Base-by-base conservation (phyloP, 169 alveolate species). In the Condylostoma magnum region DNA sequence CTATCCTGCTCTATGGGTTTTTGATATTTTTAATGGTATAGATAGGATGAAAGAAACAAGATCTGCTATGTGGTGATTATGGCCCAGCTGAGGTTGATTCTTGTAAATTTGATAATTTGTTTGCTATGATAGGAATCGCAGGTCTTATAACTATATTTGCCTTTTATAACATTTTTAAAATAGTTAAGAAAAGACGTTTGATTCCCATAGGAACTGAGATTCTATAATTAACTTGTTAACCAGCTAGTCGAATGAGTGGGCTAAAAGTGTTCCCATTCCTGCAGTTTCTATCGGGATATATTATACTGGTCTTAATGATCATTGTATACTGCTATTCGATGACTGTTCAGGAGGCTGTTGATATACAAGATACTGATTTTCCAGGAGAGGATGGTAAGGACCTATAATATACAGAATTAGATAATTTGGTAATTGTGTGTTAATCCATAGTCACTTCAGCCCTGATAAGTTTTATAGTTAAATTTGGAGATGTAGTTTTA, bases 31-130 rank as follows among this genome's bases (percentile, higher is more conserved):
- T 60, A 27, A n/a, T 33, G 1, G 25, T 36, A 15, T 22, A 33
- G 12, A 20, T 38, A 37, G 71, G 34, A 0, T 22, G 43, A n/a
- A 8, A 15, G 2, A 8, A 10, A 6, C 57, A 18, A 8, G 33
- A 60, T 22, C 56, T 18, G n/a, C 10, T 6, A 10, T 60, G 71
- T 41, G 71, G 58, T 38, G 20, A n/a, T 37, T 60, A 60, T 27
- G 71, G 71, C 34, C 71, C 71, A n/a, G 71, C 37, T 1, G n/a
- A 12, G 18, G 56, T 55, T 1, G 33, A 25, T 8, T 38, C 18
- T 41, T 60, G 71, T 3, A 22, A 60, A n/a, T 22, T 10, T 10
- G 8, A 10, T 27, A 18, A 18, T n/a, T 36, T 22, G 2, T 6
- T 12, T 41, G 36, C 22, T 27, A 38, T 22, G 36, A n/a, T 38